Conservation (phyloP, 306 rosid genomes). For the Abrus pulchellus region DNA sequence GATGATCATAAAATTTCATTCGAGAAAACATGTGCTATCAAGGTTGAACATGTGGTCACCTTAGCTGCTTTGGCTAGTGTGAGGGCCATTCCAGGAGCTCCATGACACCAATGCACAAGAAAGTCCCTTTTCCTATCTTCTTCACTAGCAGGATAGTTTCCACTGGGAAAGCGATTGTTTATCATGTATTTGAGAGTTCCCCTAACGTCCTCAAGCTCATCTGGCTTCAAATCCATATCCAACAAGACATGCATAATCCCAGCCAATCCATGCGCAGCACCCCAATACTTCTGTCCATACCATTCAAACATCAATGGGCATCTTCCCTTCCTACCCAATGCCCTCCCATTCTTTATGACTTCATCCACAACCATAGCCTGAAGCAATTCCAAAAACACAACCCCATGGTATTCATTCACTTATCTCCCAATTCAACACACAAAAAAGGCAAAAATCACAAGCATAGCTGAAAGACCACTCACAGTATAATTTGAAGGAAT, state of each 20-base stretch:
- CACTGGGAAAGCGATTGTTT: constrained; percentile 60
- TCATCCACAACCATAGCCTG: constrained; percentile 66
- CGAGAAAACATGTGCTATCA: not conserved
- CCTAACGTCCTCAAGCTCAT: constrained; percentile 71
- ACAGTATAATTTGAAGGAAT: constrained; percentile 68
- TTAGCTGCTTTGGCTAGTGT: constrained; percentile 84
- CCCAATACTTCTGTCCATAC: constrained; percentile 85
- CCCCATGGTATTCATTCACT: not conserved
- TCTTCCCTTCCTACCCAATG: constrained; percentile 60
- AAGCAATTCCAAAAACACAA: constrained; percentile 31
- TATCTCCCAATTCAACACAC: constrained; percentile 1
- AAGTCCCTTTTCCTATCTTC: constrained; percentile 62
- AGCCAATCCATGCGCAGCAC: constrained; percentile 89
- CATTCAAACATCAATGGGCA: constrained; percentile 83
- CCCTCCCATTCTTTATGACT: constrained; percentile 70
- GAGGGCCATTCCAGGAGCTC: constrained; percentile 81
- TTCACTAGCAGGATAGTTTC: constrained; percentile 75
- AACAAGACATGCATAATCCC: constrained; percentile 82
- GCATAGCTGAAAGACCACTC: constrained; percentile 42
- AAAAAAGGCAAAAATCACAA: constrained; percentile 25
- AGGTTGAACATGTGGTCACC: constrained; percentile 56
- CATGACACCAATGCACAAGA: constrained; percentile 93
- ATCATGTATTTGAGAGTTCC: constrained; percentile 79
- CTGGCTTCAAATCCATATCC: constrained; percentile 79
- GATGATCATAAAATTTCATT: constrained; percentile 9